Base-by-base conservation (phyloP, 2,329 filamentous ascomycete species). In the Emmonsiellopsis sp. region DNA sequence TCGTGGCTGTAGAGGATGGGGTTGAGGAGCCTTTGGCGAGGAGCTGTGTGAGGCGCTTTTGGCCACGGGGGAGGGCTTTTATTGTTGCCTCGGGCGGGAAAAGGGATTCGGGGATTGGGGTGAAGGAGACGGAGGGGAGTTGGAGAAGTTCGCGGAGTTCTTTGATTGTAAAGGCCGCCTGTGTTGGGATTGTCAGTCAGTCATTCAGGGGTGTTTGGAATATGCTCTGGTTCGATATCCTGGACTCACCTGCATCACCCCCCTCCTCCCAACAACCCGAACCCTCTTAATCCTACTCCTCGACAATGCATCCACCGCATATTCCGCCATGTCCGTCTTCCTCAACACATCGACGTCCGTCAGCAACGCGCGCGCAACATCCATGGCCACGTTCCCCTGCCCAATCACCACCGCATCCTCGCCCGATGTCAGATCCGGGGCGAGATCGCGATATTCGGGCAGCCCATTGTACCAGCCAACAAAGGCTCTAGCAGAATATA, bases 401-500 rank as follows among this genome's bases (percentile, higher is more conserved):
- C 93, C 93, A 58, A 98, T 84, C 47, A 98, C 79, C 34, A 96
- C 82, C 1, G 88, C 93, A 56, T 91, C 85, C 49, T 95, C 88
- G 0, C 86, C 87, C 8, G 77, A 75, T 0, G 82, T 80, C 31
- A 97, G 77, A 63, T 89, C 81, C 0, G 90, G 87, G n/a, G 79
- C 74, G 6, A 95, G 73, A 60, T 79, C 70, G 17, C 85, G 80
- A 65, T 87, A 87, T 61, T 94, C 87, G 0, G 93, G 93, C 2
- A 95, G 77, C 2, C 93, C 93, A 68, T 98, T 98, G 70, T 98
- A 98, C 93, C 93, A 98, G 14, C 91, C 93, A 1, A 98, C 93
- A 67, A 97, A 96, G 40, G 90, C 86, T 32, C 93, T 82, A 2
- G 93, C 93, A 6, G 91, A 95, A 66, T 90, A 86, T 14, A 97